Evolutionary conservation across 129 eudicot genomes (phyloP), one percentile per base, ranked within the genome.

Genomic region (Tagetes erecta): DNA sequence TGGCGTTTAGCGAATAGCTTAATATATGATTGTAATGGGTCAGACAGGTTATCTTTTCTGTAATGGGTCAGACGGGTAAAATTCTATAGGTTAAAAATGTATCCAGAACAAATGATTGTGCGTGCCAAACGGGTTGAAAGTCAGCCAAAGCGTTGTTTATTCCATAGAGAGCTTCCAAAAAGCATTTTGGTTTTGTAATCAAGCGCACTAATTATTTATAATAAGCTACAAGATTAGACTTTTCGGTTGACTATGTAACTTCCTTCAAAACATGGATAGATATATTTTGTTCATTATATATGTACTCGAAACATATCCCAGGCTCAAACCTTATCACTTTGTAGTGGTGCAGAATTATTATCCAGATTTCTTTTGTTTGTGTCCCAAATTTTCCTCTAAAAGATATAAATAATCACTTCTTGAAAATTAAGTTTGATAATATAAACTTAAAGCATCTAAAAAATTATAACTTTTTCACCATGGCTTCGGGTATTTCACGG

Each of bases 301-400:
- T 35, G 66, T 27, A 49, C 53, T 58, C 59, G 1, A 59, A 57
- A 37, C 34, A 60, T 70, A 69, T 49, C 44, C 76, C 50, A 58
- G 35, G 71, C 66, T 65, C 11, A 4, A 59, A 78, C 77, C 82
- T 78, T 78, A 78, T 78, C 82, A 71, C 72, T 50, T 70, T 62
- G 71, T 70, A 78, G 82, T 70, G 82, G 82, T 78, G 72, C 56
- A 78, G 76, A 78, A 78, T 9, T 39, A 71, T 41, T 14, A 62
- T 2, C 75, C 68, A 68, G 57, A 78, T 78, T 62, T 67, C 38
- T 56, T 47, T 52, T 36, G 39, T 64, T 53, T 76, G 41, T n/a
- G 35, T 42, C 36, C 11, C 49, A 44, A 9, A 1, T 12, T 62
- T 62, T 62, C 27, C 37, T 62, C 67, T 62, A 36, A 62, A 62